Percentiles rank a stretch among this genome's conserved stretches.
These are phyloP conservation scores for Smallanthus sonchifolius DNA, from an alignment of 129 eudicot species.

Conservation along the genomic window DNA sequence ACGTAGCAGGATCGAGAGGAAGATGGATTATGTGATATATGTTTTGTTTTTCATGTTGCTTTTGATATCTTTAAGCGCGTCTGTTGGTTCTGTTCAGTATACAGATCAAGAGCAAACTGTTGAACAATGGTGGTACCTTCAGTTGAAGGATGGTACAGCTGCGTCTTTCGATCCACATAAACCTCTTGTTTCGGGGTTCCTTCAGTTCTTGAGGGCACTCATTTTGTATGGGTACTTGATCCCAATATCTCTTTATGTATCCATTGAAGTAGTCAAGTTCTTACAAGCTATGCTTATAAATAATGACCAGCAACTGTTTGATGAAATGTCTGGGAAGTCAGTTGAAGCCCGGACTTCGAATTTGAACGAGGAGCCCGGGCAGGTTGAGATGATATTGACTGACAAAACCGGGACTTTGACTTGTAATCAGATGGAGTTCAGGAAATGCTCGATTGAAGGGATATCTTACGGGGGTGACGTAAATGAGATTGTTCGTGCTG, in stretches of 20 bases:
- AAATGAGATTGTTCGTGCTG: conserved; percentile 48
- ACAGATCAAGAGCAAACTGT: conserved; percentile 29
- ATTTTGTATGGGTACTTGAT: conserved; percentile 54
- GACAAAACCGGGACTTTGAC: conserved; percentile 62
- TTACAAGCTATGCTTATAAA: conserved; percentile 57
- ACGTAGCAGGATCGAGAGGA: conserved; percentile 45
- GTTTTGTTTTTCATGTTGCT: conserved; percentile 46
- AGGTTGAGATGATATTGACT: conserved; percentile 47
- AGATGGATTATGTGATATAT: conserved; percentile 48
- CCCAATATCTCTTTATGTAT: conserved; percentile 52
- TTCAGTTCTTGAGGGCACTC: conserved; percentile 51
- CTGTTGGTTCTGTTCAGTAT: conserved; percentile 37
- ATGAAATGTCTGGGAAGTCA: conserved; percentile 35
- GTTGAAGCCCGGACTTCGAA: conserved; percentile 54
- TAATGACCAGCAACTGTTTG: conserved; percentile 42
- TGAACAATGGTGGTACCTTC: conserved; percentile 47
- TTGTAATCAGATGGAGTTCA: conserved; percentile 56
- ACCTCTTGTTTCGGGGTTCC: conserved; percentile 32
- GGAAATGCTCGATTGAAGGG: conserved; percentile 59
- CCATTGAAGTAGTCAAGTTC: conserved; percentile 53
- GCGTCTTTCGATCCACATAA: conserved; percentile 39
- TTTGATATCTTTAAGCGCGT: conserved; percentile 38
- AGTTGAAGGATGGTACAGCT: conserved; percentile 20
- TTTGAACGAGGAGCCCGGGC: conserved; percentile 57
- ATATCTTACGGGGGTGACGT: conserved; percentile 50